phyloP scores from a whole-genome alignment of 1,284 basidiomycete genomes.

The Rhodotorula mucilaginosa region DNA sequence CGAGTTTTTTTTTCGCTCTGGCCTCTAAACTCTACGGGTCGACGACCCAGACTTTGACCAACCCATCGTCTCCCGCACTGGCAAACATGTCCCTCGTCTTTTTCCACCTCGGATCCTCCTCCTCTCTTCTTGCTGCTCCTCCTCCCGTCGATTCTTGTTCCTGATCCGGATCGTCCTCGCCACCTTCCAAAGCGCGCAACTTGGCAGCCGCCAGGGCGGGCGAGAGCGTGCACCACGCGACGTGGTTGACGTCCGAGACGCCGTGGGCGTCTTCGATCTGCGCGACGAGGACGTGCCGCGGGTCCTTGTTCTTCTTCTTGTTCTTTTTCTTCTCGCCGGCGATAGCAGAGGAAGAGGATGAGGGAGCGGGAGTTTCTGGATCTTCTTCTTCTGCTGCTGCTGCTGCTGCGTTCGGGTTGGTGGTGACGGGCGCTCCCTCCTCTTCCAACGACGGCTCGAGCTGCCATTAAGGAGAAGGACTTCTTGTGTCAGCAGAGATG shows the following conservation, averaged over 20 bases:
- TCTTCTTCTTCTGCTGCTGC: not conserved
- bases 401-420: not conserved
- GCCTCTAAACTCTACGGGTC: not conserved
- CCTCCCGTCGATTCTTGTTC: conserved; percentile 3
- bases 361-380: conserved; percentile 12
- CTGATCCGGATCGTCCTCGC: conserved; percentile 31
- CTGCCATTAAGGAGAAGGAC: conserved; percentile 6
- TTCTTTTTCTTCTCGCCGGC: not conserved
- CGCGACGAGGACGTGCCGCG: conserved; percentile 50
- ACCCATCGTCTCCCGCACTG: conserved; percentile 75
- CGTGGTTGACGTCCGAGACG: conserved; percentile 71
- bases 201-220: conserved; percentile 20
- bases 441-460: conserved; percentile 39
- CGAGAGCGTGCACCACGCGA: conserved; percentile 63
- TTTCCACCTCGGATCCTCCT: conserved; percentile 30
- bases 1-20: not conserved
- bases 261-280: conserved; percentile 62
- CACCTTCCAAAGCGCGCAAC: conserved; percentile 28
- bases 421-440: not conserved
- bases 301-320: not conserved
- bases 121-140: conserved; percentile 32
- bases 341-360: conserved; percentile 4
- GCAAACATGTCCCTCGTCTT: conserved; percentile 66
- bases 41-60: conserved; percentile 63
- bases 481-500: conserved; percentile 21